phyloP scores from a whole-genome alignment of 169 alveolate genomes.

The Cryptosporidium meleagridis region DNA sequence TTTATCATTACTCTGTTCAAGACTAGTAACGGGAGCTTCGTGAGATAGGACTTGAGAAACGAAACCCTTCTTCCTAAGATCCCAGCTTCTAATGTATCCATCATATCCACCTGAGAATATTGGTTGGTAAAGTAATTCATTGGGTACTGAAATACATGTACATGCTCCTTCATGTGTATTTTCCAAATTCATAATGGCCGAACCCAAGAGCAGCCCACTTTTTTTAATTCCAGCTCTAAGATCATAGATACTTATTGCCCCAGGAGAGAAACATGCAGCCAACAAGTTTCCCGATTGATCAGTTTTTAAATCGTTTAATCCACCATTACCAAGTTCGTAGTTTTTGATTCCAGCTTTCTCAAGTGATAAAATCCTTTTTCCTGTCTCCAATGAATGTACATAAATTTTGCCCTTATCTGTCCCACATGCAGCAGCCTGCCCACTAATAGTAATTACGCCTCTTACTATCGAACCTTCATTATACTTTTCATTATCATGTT shows the following conservation, averaged over 20 bases:
- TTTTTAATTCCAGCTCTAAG: not conserved
- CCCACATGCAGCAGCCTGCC: constrained; percentile 48
- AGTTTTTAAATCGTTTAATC: constrained; percentile 50
- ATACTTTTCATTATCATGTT: not conserved
- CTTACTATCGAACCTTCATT: constrained; percentile 29
- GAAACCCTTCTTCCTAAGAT: constrained; percentile 30
- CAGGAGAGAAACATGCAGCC: constrained; percentile 42
- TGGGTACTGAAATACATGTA: constrained; percentile 35
- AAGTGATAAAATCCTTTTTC: constrained; percentile 31
- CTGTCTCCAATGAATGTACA: constrained; percentile 30
- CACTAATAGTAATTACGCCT: constrained; percentile 29
- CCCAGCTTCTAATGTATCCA: constrained; percentile 65
- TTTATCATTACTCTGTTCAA: constrained; percentile 12
- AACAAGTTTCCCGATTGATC: constrained; percentile 43
- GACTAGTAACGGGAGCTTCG: constrained; percentile 23
- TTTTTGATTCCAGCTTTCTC: not conserved
- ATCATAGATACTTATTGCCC: constrained; percentile 22
- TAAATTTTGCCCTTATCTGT: constrained; percentile 46
- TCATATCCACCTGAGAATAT: constrained; percentile 63
- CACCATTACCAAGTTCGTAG: not conserved
- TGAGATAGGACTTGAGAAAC: constrained; percentile 46
- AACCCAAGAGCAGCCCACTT: not conserved
- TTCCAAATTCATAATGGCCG: not conserved
- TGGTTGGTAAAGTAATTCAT: not conserved
- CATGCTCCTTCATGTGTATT: constrained; percentile 61